Evolutionary conservation across 345 rosid species (phyloP).

Genomic region (Brassica incana): DNA sequence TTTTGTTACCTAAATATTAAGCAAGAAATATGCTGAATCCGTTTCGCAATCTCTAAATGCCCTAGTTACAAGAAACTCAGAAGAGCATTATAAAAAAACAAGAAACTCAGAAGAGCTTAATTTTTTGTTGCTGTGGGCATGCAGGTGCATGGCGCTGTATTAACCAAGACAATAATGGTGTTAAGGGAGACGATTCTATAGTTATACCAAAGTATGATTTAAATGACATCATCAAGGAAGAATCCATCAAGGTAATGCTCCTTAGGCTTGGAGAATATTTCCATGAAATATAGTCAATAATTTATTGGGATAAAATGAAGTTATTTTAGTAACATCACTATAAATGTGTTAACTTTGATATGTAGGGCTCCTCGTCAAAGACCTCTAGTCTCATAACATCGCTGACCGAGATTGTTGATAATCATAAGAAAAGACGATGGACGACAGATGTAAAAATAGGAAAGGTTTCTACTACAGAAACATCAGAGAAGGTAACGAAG

Average conservation of each 20-base stretch:
- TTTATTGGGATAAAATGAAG: not conserved
- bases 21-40: not conserved
- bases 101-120: not conserved
- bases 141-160: slow-evolving; percentile 16
- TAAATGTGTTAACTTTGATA: not conserved
- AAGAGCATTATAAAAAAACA: not conserved
- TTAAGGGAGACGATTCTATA: slow-evolving; percentile 3
- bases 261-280: not conserved
- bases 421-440: not conserved
- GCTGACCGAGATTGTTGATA: slow-evolving; percentile 5
- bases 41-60: not conserved
- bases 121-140: not conserved
- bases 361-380: slow-evolving; percentile 8
- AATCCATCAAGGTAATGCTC: slow-evolving; percentile 6
- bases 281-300: not conserved
- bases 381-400: slow-evolving; percentile 26
- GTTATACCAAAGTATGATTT: slow-evolving; percentile 17
- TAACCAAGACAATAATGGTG: slow-evolving; percentile 9
- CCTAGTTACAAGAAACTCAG: not conserved
- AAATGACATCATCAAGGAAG: slow-evolving; percentile 14
- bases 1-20: not conserved
- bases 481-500: not conserved
- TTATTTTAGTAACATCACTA: not conserved
- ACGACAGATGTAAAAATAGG: not conserved
- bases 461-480: not conserved